Evolutionary conservation across 1,284 basidiomycete genomes (phyloP).

Genomic region (Cryptococcus sp.): DNA sequence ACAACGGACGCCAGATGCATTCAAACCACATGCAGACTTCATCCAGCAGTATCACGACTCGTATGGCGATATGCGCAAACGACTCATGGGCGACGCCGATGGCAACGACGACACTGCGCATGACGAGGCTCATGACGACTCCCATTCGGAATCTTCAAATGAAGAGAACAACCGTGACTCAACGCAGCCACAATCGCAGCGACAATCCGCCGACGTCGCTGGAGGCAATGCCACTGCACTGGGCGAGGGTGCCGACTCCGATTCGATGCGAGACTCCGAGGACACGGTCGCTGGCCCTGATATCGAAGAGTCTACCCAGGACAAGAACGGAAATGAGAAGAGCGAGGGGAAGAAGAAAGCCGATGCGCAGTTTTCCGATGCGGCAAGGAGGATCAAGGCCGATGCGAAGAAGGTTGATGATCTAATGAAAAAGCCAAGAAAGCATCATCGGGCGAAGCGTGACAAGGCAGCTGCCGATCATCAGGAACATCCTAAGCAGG

Average conservation of each 20-base stretch:
- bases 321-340: background rate
- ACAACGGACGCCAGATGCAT: slow-evolving; percentile 35
- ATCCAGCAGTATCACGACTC: slow-evolving; percentile 37
- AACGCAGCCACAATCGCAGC: background rate
- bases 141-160: background rate
- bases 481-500: no score
- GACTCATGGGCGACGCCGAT: slow-evolving; percentile 21
- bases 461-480: no score
- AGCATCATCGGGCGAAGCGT: no score
- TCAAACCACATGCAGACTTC: slow-evolving; percentile 48
- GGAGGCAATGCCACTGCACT: no score
- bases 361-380: background rate
- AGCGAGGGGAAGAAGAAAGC: background rate
- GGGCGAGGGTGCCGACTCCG: background rate
- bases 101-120: slow-evolving; percentile 1
- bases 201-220: no score
- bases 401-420: slow-evolving; percentile 1
- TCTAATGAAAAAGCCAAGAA: no score
- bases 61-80: slow-evolving; percentile 31
- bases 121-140: slow-evolving; percentile 2
- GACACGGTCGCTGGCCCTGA: background rate
- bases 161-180: background rate
- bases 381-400: slow-evolving; percentile 1
- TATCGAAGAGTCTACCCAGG: background rate
- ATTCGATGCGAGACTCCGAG: background rate